Conservation (phyloP, 768 basidiomycete genomes). For the Erythrobasidium yunnanense region DNA sequence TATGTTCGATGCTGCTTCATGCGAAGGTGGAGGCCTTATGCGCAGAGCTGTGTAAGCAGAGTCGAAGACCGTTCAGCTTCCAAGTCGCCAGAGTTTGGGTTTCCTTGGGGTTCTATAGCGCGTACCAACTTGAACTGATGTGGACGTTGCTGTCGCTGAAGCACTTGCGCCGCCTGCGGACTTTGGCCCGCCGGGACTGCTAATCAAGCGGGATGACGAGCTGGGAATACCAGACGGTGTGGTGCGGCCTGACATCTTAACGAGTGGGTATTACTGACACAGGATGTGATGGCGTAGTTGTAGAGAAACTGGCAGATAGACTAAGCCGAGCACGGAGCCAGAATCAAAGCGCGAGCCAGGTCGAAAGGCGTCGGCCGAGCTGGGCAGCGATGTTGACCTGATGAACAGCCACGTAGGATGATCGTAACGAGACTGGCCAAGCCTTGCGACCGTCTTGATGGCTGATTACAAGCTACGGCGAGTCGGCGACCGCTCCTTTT, state of each 20-base stretch:
- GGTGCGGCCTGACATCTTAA: conserved; percentile 9
- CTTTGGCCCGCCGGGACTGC: neutral
- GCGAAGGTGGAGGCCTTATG: conserved; percentile 21
- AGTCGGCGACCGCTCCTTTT: too few species aligned
- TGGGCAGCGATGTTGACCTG: too few species aligned
- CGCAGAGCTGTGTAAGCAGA: conserved; percentile 12
- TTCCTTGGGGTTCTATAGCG: too few species aligned
- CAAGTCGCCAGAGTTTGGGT: neutral
- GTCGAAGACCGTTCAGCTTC: neutral
- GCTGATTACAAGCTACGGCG: too few species aligned
- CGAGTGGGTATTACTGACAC: neutral
- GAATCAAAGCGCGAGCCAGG: too few species aligned
- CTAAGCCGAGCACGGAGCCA: too few species aligned
- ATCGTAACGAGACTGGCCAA: too few species aligned
- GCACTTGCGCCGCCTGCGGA: neutral
- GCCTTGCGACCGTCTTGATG: too few species aligned
- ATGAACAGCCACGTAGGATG: too few species aligned
- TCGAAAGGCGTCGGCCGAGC: too few species aligned
- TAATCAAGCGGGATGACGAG: neutral
- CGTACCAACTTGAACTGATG: conserved; percentile 1
- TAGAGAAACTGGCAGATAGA: neutral
- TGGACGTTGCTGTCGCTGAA: conserved; percentile 3
- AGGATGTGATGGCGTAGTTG: neutral
- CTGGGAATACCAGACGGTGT: conserved; percentile 1
- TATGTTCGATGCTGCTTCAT: conserved; percentile 45